Evolutionary conservation across 2,329 filamentous ascomycete species (phyloP), one percentile per base, ranked within the genome.

Genomic region (Bipolaris zeicola): DNA sequence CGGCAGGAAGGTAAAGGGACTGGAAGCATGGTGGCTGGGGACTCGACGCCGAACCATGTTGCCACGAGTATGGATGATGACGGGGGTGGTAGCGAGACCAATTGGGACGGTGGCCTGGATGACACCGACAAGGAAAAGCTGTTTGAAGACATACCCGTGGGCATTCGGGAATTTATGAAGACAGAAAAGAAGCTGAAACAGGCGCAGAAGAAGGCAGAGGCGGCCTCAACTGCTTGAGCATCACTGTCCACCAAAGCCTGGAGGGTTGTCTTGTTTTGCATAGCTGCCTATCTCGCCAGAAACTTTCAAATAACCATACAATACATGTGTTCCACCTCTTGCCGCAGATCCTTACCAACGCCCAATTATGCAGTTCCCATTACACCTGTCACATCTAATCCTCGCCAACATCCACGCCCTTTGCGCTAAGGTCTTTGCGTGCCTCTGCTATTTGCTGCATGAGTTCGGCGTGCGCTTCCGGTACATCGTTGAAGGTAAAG

Each of bases 141-240:
- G 34, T 96, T 96, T 69, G 85, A 86, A 47, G 86, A 86, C 64
- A 87, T 99, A 50, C 94, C 95, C 0, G 90, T 98, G 8, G 95
- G 94, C 0, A 97, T 99, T 63, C 83, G 91, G 60, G 94, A 96
- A 76, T 99, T 99, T 70, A 98, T 99, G 94, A 92, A 89, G 80
- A 92, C 89, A 58, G 95, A 99, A 80, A 98, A 98, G 83, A 89
- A 82, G 75, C 77, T 99, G 58, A 94, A 91, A 76, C 83, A 90
- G 75, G 89, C 86, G 76, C 90, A 93, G 72, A 76, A 79, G 67
- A 78, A 81, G 49, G 85, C 87, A 52, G 80, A 82, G n/a, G 80
- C 78, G 18, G 54, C 64, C 49, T 49, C 62, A 36, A 55, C 60
- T 44, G 55, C 48, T n/a, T 55, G 3, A 50, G 42, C 20, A 20